Conservation (phyloP, 2,329 filamentous ascomycete genomes). For the Graphilbum fragrans region DNA sequence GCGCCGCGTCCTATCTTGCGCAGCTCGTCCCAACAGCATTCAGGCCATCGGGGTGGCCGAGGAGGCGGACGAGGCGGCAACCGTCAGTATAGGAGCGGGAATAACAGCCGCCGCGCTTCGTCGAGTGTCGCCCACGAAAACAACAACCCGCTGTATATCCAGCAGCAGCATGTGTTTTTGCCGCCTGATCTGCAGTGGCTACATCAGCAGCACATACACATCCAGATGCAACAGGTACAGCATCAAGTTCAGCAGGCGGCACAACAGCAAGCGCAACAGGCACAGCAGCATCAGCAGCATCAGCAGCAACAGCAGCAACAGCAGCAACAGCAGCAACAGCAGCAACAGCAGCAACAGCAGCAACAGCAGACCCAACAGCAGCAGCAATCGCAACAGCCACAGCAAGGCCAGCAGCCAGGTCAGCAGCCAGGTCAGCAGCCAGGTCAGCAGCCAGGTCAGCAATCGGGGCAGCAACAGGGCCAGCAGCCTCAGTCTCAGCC, state of each 20-base stretch:
- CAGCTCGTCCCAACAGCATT: slow-evolving; percentile 48
- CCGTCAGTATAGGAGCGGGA: slow-evolving; percentile 32
- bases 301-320: slow-evolving; percentile 28
- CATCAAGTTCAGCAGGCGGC: neutral
- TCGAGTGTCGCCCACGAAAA: slow-evolving; percentile 40
- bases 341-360: slow-evolving; percentile 31
- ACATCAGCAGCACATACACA: slow-evolving; percentile 31
- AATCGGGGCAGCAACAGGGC: slow-evolving; percentile 19
- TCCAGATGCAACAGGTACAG: slow-evolving; percentile 27
- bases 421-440: slow-evolving; percentile 28
- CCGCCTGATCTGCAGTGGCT: slow-evolving; percentile 39
- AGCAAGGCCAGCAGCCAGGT: slow-evolving; percentile 28
- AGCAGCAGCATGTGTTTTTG: slow-evolving; percentile 24
- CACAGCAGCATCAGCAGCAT: slow-evolving; percentile 13
- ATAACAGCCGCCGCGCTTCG: slow-evolving; percentile 38
- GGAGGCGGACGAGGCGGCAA: slow-evolving; percentile 36
- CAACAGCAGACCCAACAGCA: slow-evolving; percentile 33
- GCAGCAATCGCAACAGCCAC: slow-evolving; percentile 20
- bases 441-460: slow-evolving; percentile 26
- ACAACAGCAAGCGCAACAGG: slow-evolving; percentile 17
- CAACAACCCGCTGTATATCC: slow-evolving; percentile 29
- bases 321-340: slow-evolving; percentile 30
- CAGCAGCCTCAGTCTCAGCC: slow-evolving; percentile 28
- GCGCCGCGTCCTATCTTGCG: slow-evolving; percentile 44
- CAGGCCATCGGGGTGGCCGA: slow-evolving; percentile 30